phyloP scores from a whole-genome alignment of 257 asterid species.

The Verbena officinalis region DNA sequence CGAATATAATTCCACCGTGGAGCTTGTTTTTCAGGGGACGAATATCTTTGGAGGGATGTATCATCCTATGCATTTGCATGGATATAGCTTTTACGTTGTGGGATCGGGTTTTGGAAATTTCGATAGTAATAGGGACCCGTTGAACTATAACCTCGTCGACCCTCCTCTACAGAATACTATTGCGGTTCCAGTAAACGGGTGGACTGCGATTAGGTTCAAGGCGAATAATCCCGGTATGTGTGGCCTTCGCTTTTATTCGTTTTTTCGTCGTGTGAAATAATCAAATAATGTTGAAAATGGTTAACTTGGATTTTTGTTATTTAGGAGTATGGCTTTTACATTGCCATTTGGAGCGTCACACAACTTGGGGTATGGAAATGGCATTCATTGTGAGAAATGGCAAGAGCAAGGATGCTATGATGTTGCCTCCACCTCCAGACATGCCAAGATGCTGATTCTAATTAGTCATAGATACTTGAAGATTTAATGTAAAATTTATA shows the following conservation, averaged over 20 bases:
- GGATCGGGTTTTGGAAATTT: not conserved
- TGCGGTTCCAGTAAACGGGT: conserved; percentile 59
- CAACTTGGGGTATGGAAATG: conserved; percentile 68
- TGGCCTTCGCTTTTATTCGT: not conserved
- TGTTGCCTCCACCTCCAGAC: conserved; percentile 57
- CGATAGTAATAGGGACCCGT: not conserved
- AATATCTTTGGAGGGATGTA: not conserved
- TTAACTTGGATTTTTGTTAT: not conserved
- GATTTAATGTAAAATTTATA: too few species aligned
- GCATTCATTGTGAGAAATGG: conserved; percentile 52
- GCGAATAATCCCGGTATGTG: conserved; percentile 68
- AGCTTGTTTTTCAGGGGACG: not conserved
- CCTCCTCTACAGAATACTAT: conserved; percentile 39
- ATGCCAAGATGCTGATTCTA: conserved; percentile 26
- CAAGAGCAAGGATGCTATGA: conserved; percentile 19
- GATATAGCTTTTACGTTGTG: not conserved
- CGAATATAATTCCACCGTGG: not conserved
- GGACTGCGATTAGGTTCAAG: conserved; percentile 68
- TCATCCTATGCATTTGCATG: conserved; percentile 1
- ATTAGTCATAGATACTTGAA: too few species aligned
- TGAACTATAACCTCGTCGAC: not conserved
- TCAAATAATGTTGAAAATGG: not conserved
- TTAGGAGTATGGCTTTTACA: conserved; percentile 68
- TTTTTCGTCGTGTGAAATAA: not conserved
- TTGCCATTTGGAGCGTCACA: conserved; percentile 58